Evolutionary conservation across 2,329 filamentous ascomycete species (phyloP).

Genomic region (Orbilia javanica): DNA sequence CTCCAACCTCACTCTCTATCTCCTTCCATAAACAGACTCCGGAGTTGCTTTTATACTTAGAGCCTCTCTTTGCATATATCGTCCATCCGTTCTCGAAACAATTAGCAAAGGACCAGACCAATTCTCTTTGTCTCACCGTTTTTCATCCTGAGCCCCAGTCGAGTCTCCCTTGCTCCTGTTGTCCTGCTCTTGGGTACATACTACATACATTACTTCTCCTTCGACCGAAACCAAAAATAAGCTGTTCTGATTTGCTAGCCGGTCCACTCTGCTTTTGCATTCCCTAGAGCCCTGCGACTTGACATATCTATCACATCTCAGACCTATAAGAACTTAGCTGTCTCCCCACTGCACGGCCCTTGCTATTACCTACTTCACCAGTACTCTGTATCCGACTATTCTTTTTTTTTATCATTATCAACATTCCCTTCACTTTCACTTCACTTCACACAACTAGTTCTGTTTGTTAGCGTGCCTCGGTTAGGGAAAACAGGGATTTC

Average conservation of each 20-base stretch:
- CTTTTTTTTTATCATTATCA: neutral
- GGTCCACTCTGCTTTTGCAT: conserved; percentile 39
- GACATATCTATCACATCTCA: conserved; percentile 51
- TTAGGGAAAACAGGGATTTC: conserved; percentile 55
- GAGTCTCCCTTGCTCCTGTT: conserved; percentile 53
- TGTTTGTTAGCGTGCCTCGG: conserved; percentile 46
- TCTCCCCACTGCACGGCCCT: conserved; percentile 35
- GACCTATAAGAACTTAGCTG: conserved; percentile 55
- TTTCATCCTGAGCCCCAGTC: conserved; percentile 58
- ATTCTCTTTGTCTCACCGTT: conserved; percentile 58
- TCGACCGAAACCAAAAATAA: conserved; percentile 54
- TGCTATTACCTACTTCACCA: conserved; percentile 18
- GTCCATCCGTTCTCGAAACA: conserved; percentile 49
- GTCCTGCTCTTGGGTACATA: conserved; percentile 48
- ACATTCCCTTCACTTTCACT: neutral
- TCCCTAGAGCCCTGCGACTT: conserved; percentile 54
- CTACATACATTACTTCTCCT: conserved; percentile 11
- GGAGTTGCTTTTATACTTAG: conserved; percentile 44
- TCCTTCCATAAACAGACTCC: conserved; percentile 53
- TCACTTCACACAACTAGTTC: neutral
- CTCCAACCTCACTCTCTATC: conserved; percentile 39
- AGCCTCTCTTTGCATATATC: conserved; percentile 42
- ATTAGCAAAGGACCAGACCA: conserved; percentile 41
- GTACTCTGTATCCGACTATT: conserved; percentile 20
- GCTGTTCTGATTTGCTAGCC: conserved; percentile 37